Base-by-base conservation (phyloP, 2,329 filamentous ascomycete species). In the Eutypa lata region DNA sequence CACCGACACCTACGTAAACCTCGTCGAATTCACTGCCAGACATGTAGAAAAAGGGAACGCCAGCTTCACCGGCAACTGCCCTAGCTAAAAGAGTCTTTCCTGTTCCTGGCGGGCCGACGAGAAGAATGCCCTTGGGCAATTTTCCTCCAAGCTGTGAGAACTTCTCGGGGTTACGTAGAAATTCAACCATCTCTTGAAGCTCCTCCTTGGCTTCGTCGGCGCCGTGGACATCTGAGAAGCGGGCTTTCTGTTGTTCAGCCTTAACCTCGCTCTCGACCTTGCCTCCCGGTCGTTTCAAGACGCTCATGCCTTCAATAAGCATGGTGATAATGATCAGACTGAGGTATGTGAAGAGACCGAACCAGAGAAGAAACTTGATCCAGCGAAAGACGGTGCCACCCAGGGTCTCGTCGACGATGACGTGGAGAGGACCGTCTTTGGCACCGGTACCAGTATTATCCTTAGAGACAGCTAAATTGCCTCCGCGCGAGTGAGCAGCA, bases 21-120 rank as follows among this genome's bases (percentile, higher is more conserved):
- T 99, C 94, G 66, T 99, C 94, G 68, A 99, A 99, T 71, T 99
- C 94, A 53, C 91, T 96, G 48, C 94, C 94, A 66, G 94, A 99
- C 93, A 99, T 97, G 81, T 97, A 99, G 80, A 97, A 99, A 80
- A 99, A 99, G 1, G 94, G 94, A 18, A 99, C 94, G 52, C 93
- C 94, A 50, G 94, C 92, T 76, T 99, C 94, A 49, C 94, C 94
- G 47, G 94, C 94, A 55, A 99, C 94, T 51, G 94, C 95, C 65
- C 94, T 88, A 57, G 94, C 94, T 56, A 99, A 83, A 40, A 99
- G 83, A 13, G 94, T 99, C 76, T 99, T 99, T 75, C 94, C 94
- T 56, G 94, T 99, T 76, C 94, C 94, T 49, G 94, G 94, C 67
- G 94, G 94, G 1, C 94, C 94, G 65, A 96, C 91, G 22, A 99